A percentile compares a stretch with the other conserved stretches of the same genome.
Evolutionary conservation across 805 yeast genomes (phyloP).

Genomic region (Wickerhamiella hasegawae): DNA sequence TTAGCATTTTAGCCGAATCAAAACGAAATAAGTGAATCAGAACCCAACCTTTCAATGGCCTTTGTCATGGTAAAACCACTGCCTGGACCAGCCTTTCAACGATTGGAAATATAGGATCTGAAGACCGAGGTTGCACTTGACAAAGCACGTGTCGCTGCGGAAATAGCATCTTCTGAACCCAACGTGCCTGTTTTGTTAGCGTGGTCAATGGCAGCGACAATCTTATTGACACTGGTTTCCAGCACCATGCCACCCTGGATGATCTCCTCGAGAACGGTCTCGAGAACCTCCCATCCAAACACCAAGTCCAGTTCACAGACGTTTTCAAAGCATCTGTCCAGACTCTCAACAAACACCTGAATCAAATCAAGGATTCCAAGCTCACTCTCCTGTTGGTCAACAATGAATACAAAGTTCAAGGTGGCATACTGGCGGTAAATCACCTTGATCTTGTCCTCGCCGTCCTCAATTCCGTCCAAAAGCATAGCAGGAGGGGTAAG

Average conservation of each 20-base stretch:
- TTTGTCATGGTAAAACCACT: too few relatives aligned
- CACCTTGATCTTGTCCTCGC: conserved; percentile 57
- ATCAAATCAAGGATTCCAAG: conserved; percentile 84
- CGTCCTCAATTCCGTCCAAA: conserved; percentile 36
- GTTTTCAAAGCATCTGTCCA: conserved; percentile 82
- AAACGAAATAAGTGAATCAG: too few relatives aligned
- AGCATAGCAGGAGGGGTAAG: conserved; percentile 76
- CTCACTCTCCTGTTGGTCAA: conserved; percentile 91
- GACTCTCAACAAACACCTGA: conserved; percentile 90
- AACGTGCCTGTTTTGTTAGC: conserved; percentile 16
- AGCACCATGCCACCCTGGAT: conserved; percentile 98
- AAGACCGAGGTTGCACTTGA: conserved; percentile 13
- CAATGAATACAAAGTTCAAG: conserved; percentile 86
- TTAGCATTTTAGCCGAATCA: too few relatives aligned
- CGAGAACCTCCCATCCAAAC: conserved; percentile 96
- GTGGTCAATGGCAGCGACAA: conserved; percentile 43
- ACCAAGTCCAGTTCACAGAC: conserved; percentile 93
- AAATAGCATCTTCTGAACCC: conserved; percentile 9
- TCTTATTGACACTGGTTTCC: conserved; percentile 69
- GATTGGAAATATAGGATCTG: conserved; percentile 9
- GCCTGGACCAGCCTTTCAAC: too few relatives aligned
- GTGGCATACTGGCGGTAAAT: conserved; percentile 93
- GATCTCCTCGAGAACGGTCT: conserved; percentile 70
- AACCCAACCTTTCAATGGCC: too few relatives aligned
- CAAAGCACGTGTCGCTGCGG: conserved; percentile 12